phyloP scores from a whole-genome alignment of 2,329 filamentous ascomycete species.

The Cordyceps sp. region DNA sequence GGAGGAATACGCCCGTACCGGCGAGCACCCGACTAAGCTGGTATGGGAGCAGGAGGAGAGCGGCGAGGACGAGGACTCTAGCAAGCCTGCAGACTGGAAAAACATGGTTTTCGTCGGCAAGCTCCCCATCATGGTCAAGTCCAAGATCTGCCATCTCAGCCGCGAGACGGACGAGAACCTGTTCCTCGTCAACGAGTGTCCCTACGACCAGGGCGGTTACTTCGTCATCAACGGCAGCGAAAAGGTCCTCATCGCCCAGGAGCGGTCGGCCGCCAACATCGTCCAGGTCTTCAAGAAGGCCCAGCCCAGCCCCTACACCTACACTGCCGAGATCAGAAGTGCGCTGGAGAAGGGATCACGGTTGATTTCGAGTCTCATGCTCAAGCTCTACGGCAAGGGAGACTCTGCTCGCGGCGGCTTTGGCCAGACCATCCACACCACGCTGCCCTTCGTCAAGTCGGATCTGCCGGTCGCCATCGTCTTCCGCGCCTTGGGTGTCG shows the following conservation, averaged over 20 bases:
- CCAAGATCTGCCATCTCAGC: constrained; percentile 81
- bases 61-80: constrained; percentile 30
- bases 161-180: constrained; percentile 71
- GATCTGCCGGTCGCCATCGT: constrained; percentile 91
- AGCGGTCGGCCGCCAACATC: constrained; percentile 94
- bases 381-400: constrained; percentile 81
- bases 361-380: constrained; percentile 78
- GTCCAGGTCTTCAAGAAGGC: constrained; percentile 99
- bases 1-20: constrained; percentile 34
- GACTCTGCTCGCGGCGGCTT: constrained; percentile 62
- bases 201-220: constrained; percentile 95
- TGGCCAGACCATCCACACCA: constrained; percentile 78
- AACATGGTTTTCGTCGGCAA: constrained; percentile 84
- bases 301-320: constrained; percentile 77
- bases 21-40: constrained; percentile 39
- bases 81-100: constrained; percentile 38
- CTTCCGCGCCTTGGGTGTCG: constrained; percentile 86
- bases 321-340: constrained; percentile 89
- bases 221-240: constrained; percentile 99
- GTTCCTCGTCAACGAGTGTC: constrained; percentile 88
- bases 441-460: constrained; percentile 81
- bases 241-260: constrained; percentile 95
- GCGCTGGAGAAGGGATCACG: constrained; percentile 92
- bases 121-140: constrained; percentile 95
- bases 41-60: constrained; percentile 44